phyloP scores from a whole-genome alignment of 164 flowering plant species.

The Echeveria elegans region DNA sequence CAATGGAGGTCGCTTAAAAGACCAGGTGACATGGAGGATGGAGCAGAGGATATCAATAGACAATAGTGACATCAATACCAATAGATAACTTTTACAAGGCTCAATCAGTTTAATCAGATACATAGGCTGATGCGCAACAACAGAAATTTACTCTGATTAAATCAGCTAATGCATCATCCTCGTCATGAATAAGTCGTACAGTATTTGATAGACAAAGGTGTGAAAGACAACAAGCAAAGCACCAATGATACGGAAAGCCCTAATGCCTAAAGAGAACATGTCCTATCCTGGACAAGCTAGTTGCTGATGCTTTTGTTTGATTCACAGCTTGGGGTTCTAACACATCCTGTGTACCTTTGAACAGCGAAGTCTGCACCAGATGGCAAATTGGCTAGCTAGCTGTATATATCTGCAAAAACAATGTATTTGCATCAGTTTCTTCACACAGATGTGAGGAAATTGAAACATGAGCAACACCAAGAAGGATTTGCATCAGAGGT shows the following conservation, averaged over 20 bases:
- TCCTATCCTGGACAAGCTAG: background rate
- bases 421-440: background rate
- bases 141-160: background rate
- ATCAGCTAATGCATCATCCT: background rate
- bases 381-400: background rate
- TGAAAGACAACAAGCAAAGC: no score
- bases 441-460: background rate
- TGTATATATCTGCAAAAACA: background rate
- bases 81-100: no score
- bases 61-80: no score
- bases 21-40: no score
- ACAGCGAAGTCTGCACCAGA: background rate
- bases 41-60: no score
- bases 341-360: no score
- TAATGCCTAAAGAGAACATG: background rate
- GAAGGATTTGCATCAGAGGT: background rate
- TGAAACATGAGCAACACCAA: background rate
- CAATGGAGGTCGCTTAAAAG: no score
- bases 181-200: background rate
- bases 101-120: no score
- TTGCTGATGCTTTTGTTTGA: background rate
- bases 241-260: background rate
- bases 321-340: background rate
- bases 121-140: no score
- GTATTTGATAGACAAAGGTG: no score